Evolutionary conservation across 164 flowering plant species (phyloP).

Genomic region (Umbilicus rupestris): DNA sequence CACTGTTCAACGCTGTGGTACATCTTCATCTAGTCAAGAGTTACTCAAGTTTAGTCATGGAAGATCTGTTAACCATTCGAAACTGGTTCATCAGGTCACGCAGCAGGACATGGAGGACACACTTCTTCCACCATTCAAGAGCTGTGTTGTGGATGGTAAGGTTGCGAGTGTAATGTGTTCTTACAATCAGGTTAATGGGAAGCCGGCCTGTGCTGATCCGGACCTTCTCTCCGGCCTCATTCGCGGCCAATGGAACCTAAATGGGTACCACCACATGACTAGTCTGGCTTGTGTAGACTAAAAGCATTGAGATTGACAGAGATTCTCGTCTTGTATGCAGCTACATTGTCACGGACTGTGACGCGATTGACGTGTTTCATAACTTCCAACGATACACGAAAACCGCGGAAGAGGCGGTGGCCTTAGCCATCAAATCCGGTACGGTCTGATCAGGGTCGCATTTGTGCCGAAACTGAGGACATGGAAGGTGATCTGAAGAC

Average conservation of each 20-base stretch:
- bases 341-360: constrained; percentile 86
- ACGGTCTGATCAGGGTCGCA: too few species aligned
- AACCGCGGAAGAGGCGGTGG: constrained; percentile 87
- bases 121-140: constrained; percentile 88
- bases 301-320: too few species aligned
- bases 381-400: constrained; percentile 65
- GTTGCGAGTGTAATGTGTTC: constrained; percentile 99
- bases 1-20: constrained; percentile 78
- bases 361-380: constrained; percentile 65
- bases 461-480: too few species aligned
- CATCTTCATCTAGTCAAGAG: too few species aligned
- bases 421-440: constrained; percentile 65
- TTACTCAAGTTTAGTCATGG: too few species aligned
- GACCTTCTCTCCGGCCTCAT: constrained; percentile 66
- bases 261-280: too few species aligned
- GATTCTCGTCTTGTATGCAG: too few species aligned
- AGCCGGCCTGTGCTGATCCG: constrained; percentile 84
- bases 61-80: too few species aligned
- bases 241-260: constrained; percentile 77
- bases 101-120: constrained; percentile 94
- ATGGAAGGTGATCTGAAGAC: too few species aligned
- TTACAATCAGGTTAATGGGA: constrained; percentile 85
- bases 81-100: constrained; percentile 45
- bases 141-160: constrained; percentile 90
- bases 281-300: too few species aligned